Conservation (phyloP, 306 rosid species). For the Malus sieversii region DNA sequence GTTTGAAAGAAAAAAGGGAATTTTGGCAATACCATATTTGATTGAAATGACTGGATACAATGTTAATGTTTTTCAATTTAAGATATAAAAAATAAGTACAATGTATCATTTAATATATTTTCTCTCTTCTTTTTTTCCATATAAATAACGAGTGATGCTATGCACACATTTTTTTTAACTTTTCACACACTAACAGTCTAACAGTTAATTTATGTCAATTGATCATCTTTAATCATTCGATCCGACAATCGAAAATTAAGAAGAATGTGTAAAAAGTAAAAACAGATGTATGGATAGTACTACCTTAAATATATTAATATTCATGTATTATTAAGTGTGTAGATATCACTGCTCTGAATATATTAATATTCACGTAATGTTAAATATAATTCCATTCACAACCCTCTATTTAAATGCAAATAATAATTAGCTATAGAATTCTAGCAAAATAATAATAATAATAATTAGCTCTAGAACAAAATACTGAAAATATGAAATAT, state of each 20-base stretch:
- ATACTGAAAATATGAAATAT: no score
- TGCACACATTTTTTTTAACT: no score
- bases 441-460: no score
- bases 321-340: neutral
- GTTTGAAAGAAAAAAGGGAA: neutral
- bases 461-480: no score
- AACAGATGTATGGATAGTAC: no score
- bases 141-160: fast-evolving
- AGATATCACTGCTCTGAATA: no score
- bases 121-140: neutral
- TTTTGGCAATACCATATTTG: neutral
- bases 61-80: neutral
- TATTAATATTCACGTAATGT: neutral
- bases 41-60: neutral
- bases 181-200: no score
- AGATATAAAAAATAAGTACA: neutral
- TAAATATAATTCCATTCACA: neutral
- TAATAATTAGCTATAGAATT: no score
- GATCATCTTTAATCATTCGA: no score
- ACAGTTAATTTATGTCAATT: no score
- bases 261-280: no score
- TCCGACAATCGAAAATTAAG: no score
- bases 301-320: neutral
- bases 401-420: neutral
- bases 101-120: neutral